A percentile compares a stretch with the other conserved stretches of the same genome.
Evolutionary conservation across 805 yeast species (phyloP).

Genomic region (Grigorovia yakushimaensis): DNA sequence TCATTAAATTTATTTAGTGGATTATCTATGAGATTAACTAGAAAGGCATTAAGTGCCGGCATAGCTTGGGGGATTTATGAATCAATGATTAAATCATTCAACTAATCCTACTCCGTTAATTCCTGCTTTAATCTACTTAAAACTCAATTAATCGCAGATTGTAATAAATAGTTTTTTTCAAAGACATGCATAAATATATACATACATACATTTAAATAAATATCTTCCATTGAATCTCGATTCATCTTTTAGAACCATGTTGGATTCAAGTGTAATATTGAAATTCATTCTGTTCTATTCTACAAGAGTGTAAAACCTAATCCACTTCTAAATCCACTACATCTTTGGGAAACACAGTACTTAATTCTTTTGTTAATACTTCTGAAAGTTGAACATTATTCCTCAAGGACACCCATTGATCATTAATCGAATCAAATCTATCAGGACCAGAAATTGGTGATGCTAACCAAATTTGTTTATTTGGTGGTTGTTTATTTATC

Average conservation of each 20-base stretch:
- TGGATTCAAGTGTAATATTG: too few species aligned
- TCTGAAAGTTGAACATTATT: constrained; percentile 44
- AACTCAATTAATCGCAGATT: too few species aligned
- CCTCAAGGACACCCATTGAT: constrained; percentile 71
- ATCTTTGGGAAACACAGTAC: constrained; percentile 5
- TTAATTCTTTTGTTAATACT: constrained; percentile 43
- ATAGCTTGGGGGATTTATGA: constrained; percentile 97
- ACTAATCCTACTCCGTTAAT: not conserved
- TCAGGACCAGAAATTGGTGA: constrained; percentile 94
- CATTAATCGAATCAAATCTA: constrained; percentile 62
- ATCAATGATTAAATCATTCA: constrained; percentile 49
- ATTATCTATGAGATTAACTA: constrained; percentile 60
- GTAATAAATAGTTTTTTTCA: not conserved
- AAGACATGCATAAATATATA: not conserved
- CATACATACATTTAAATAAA: not conserved
- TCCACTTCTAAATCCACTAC: not conserved
- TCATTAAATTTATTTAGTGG: constrained; percentile 67
- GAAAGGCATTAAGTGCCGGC: constrained; percentile 89
- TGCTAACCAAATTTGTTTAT: constrained; percentile 91
- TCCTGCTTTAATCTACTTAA: not conserved
- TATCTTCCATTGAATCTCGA: too few species aligned
- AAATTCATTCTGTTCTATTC: too few species aligned
- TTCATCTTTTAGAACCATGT: too few species aligned
- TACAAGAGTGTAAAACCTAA: too few species aligned
- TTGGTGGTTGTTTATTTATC: constrained; percentile 95